These are phyloP conservation scores for Eutrema japonicum DNA, from an alignment of 345 rosid genomes.

Conservation along the genomic window DNA sequence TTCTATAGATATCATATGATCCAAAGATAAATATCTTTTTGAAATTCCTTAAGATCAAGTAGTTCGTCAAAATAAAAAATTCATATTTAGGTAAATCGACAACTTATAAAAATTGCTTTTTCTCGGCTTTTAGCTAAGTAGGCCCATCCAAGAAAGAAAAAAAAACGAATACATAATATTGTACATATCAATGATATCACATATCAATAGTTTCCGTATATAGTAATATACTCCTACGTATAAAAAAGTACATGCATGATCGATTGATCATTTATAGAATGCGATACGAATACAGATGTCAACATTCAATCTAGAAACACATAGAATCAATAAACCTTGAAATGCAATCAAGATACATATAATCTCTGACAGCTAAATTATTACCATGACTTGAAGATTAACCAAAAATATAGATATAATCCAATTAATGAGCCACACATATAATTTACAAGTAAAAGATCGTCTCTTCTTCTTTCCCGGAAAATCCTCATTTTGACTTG, in stretches of 20 bases:
- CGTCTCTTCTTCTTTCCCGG: conserved; percentile 41
- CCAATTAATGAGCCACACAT: not conserved
- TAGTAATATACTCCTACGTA: not conserved
- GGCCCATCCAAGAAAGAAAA: too few species aligned
- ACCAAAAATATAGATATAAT: not conserved
- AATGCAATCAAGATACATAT: conserved; percentile 17
- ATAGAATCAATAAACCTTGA: not conserved
- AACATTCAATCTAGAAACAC: not conserved
- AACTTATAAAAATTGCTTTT: too few species aligned
- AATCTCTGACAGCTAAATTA: conserved; percentile 17
- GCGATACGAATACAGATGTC: conserved; percentile 26
- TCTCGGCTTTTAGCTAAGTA: too few species aligned
- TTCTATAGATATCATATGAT: too few species aligned
- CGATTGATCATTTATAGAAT: conserved; percentile 29
- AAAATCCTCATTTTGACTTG: conserved; percentile 41
- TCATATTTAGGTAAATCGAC: too few species aligned
- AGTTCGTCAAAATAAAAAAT: too few species aligned
- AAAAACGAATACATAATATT: too few species aligned
- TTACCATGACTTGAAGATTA: conserved; percentile 31
- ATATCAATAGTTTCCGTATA: not conserved
- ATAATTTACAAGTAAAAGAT: conserved; percentile 10
- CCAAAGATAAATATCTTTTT: too few species aligned
- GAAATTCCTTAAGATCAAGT: too few species aligned
- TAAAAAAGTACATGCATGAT: conserved; percentile 30
- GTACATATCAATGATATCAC: too few species aligned